These are phyloP conservation scores for Iberis pinnata DNA, from an alignment of 345 rosid genomes.

Conservation along the genomic window DNA sequence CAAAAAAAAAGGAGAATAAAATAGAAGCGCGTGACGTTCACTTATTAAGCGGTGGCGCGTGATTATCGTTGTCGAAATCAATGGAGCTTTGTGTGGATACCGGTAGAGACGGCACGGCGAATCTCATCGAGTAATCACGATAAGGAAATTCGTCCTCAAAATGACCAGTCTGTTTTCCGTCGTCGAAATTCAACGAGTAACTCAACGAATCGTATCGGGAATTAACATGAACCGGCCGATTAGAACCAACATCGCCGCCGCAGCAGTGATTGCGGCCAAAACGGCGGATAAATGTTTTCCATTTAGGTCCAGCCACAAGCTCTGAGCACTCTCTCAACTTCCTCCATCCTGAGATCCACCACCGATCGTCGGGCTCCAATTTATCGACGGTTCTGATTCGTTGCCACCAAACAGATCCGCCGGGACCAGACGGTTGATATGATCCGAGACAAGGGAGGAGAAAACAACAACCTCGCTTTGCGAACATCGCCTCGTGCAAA, in stretches of 20 bases:
- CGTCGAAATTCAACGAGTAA: constrained; percentile 82
- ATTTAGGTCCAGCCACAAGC: constrained; percentile 40
- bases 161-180: constrained; percentile 36
- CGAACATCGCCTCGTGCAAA: constrained; percentile 29
- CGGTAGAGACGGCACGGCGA: constrained; percentile 39
- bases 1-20: background rate
- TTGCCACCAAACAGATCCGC: constrained; percentile 41
- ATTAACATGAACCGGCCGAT: constrained; percentile 27
- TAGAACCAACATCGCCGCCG: constrained; percentile 10
- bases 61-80: constrained; percentile 32
- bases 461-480: constrained; percentile 38
- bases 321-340: constrained; percentile 49
- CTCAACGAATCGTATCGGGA: constrained; percentile 75
- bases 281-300: constrained; percentile 49
- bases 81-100: constrained; percentile 36
- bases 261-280: constrained; percentile 28
- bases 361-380: constrained; percentile 23
- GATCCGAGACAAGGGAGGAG: constrained; percentile 31
- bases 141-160: constrained; percentile 32
- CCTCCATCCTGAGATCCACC: constrained; percentile 44
- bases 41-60: constrained; percentile 16
- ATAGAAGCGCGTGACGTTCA: constrained; percentile 12
- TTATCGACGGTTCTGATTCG: constrained; percentile 31
- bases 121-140: constrained; percentile 46
- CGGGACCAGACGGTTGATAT: constrained; percentile 21